Evolutionary conservation across 2,329 filamentous ascomycete species (phyloP).

Genomic region (Clonostachys sp.): DNA sequence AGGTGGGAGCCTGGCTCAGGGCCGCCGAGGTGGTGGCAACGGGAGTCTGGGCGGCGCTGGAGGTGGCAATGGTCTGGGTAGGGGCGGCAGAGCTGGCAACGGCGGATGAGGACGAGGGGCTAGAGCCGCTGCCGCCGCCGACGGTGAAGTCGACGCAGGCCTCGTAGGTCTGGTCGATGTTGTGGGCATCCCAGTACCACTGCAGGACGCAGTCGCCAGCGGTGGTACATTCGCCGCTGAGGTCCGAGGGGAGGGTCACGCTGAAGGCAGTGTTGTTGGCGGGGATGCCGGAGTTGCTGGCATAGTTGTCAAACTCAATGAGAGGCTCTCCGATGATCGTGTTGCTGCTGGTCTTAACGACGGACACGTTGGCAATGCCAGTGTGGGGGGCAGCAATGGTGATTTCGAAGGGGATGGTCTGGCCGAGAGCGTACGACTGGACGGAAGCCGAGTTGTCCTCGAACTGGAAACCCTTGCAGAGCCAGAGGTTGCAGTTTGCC

Average conservation of each 20-base stretch:
- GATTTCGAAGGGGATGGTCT: constrained; percentile 34
- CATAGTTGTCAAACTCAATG: constrained; percentile 51
- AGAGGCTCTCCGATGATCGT: constrained; percentile 45
- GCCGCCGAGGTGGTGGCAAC: no score
- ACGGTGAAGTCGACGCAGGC: constrained; percentile 54
- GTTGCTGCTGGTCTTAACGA: constrained; percentile 49
- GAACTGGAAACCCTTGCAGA: constrained; percentile 42
- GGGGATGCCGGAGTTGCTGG: constrained; percentile 31
- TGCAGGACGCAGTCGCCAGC: constrained; percentile 50
- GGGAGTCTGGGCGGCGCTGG: no score
- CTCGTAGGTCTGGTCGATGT: constrained; percentile 57
- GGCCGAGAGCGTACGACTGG: constrained; percentile 34
- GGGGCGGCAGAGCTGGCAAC: constrained; percentile 3
- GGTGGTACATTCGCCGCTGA: constrained; percentile 37
- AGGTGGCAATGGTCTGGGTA: constrained; percentile 1
- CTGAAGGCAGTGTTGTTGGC: constrained; percentile 44
- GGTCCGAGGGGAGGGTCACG: constrained; percentile 46
- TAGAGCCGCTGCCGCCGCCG: constrained; percentile 4
- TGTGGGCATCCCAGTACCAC: constrained; percentile 56
- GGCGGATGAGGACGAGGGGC: constrained; percentile 2
- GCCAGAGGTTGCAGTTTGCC: constrained; percentile 30
- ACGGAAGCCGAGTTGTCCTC: constrained; percentile 36
- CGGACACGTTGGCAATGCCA: constrained; percentile 48
- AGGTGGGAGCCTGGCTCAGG: no score
- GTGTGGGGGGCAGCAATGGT: constrained; percentile 37